Evolutionary conservation across 176 grass and related monocot genomes (phyloP).

Genomic region (Eragrostis curvula): DNA sequence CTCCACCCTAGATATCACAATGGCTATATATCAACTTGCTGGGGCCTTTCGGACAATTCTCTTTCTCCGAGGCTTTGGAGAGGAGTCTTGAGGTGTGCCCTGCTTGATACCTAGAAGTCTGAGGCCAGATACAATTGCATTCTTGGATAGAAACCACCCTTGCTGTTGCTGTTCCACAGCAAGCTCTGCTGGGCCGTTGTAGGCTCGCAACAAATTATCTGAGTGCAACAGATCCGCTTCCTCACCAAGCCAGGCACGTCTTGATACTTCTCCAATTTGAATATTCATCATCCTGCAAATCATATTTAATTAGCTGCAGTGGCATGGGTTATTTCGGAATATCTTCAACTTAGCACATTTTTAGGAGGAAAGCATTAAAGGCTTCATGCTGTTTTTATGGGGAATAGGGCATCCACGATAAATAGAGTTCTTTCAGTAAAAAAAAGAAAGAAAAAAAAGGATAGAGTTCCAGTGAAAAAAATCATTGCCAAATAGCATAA

Average conservation of each 20-base stretch:
- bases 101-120: slow-evolving; percentile 94
- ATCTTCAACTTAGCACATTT: no score
- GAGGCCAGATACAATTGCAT: slow-evolving; percentile 83
- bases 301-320: slow-evolving; percentile 12
- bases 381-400: no score
- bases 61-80: slow-evolving; percentile 72
- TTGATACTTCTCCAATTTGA: slow-evolving; percentile 80
- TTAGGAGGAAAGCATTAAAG: no score
- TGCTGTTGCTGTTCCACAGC: slow-evolving; percentile 57
- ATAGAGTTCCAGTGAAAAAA: no score
- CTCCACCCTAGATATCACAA: slow-evolving; percentile 37
- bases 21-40: slow-evolving; percentile 56
- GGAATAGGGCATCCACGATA: no score
- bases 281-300: slow-evolving; percentile 74
- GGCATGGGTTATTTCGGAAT: no score
- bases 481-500: no score
- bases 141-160: slow-evolving; percentile 94
- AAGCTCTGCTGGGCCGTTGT: slow-evolving; percentile 64
- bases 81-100: slow-evolving; percentile 48
- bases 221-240: slow-evolving; percentile 76
- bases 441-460: no score
- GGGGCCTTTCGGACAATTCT: slow-evolving; percentile 80
- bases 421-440: no score
- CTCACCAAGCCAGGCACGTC: slow-evolving; percentile 80
- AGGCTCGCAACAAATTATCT: slow-evolving; percentile 69